Percentiles rank a stretch among this genome's conserved stretches.
These are phyloP conservation scores for Huntiella savannae DNA, from an alignment of 2,329 filamentous ascomycete species.

Conservation along the genomic window DNA sequence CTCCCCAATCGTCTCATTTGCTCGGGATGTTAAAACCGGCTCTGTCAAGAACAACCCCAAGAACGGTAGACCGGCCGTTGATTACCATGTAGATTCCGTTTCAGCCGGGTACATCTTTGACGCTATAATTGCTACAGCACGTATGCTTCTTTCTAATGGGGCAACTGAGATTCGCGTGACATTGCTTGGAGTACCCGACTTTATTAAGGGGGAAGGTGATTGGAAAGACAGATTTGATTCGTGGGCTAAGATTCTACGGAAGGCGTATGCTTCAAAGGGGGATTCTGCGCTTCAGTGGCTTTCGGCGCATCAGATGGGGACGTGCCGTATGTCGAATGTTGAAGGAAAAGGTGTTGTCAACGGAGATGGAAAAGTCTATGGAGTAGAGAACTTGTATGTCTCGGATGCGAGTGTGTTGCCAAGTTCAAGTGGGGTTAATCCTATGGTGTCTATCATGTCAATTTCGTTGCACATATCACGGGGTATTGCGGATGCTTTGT, in stretches of 20 bases:
- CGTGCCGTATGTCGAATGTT: conserved; percentile 48
- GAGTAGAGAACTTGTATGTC: conserved; percentile 43
- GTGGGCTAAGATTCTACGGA: conserved; percentile 24
- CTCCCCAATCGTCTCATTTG: no score
- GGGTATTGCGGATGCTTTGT: conserved; percentile 21
- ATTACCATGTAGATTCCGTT: no score
- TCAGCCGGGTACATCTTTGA: no score
- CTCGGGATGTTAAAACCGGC: no score
- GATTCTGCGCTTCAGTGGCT: conserved; percentile 35
- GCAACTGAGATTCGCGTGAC: not conserved
- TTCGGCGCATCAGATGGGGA: conserved; percentile 70
- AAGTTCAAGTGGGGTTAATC: conserved; percentile 60
- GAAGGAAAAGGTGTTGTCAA: conserved; percentile 38
- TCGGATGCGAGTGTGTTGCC: conserved; percentile 61
- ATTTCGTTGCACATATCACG: conserved; percentile 46
- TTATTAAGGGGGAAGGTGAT: not conserved
- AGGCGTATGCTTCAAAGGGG: conserved; percentile 12
- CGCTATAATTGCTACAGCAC: no score
- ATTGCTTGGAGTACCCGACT: not conserved
- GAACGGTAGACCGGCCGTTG: no score
- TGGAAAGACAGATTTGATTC: conserved; percentile 35
- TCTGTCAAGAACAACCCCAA: no score
- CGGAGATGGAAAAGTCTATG: conserved; percentile 43
- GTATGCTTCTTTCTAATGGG: not conserved
- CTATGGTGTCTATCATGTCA: conserved; percentile 63